phyloP scores from a whole-genome alignment of 208 protist species.

The Vickermania ingenoplastis region DNA sequence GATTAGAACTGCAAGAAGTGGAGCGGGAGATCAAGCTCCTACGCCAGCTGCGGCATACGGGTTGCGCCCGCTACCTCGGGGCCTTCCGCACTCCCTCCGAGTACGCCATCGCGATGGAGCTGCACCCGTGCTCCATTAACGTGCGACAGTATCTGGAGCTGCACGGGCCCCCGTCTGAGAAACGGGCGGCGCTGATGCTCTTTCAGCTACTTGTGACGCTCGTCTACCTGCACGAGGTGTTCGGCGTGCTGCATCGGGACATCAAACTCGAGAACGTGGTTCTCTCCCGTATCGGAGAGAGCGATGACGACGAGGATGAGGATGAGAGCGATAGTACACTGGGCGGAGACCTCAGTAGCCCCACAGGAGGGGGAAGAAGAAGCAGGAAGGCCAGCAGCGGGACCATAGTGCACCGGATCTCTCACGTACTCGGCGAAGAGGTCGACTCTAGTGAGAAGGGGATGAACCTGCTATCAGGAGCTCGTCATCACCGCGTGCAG shows the following conservation, averaged over 20 bases:
- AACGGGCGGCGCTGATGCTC: slow-evolving; percentile 42
- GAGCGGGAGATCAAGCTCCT: slow-evolving; percentile 69
- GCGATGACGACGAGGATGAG: slow-evolving; percentile 2
- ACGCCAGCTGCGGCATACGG: slow-evolving; percentile 48
- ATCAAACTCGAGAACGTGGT: slow-evolving; percentile 82
- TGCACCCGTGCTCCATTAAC: slow-evolving; percentile 55
- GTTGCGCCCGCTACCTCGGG: slow-evolving; percentile 64
- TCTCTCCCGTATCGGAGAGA: slow-evolving; percentile 16
- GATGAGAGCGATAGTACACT: not conserved
- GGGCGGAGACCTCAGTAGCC: too few species aligned
- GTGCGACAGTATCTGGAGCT: slow-evolving; percentile 45
- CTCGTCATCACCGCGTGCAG: too few species aligned
- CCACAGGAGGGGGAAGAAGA: too few species aligned
- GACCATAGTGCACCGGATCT: not conserved
- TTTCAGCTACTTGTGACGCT: slow-evolving; percentile 67
- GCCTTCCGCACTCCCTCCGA: slow-evolving; percentile 62
- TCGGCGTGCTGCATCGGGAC: slow-evolving; percentile 71
- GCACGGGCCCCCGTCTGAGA: slow-evolving; percentile 51
- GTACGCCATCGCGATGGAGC: slow-evolving; percentile 72
- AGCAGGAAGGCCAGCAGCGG: not conserved
- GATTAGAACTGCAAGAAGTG: slow-evolving; percentile 42
- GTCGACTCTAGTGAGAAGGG: not conserved
- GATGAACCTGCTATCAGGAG: not conserved
- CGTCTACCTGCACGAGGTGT: slow-evolving; percentile 53
- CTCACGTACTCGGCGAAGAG: not conserved